A percentile compares a stretch with the other conserved stretches of the same genome.
phyloP scores from a whole-genome alignment of 768 basidiomycete species.

The Nidularia pulvinata region DNA sequence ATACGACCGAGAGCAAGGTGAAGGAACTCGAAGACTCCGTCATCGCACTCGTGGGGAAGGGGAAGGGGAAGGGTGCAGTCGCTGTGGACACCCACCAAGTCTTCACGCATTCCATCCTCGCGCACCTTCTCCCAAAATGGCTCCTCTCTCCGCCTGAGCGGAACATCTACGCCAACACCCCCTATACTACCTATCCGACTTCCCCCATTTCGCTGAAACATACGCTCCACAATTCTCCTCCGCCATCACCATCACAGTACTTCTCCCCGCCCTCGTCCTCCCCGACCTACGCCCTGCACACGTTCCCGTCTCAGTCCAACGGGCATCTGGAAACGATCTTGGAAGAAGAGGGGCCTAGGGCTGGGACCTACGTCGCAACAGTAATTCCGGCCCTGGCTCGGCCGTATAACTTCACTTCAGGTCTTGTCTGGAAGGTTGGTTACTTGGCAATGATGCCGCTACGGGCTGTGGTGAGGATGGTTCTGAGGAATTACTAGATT shows the following conservation, averaged over 20 bases:
- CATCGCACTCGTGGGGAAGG: background rate
- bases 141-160: background rate
- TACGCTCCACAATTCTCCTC: background rate
- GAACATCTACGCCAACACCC: background rate
- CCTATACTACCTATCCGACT: too few species aligned
- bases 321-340: background rate
- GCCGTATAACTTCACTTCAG: conserved; percentile 17
- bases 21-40: background rate
- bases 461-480: conserved; percentile 28
- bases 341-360: conserved; percentile 3
- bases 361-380: background rate
- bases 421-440: conserved; percentile 21
- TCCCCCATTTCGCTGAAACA: too few species aligned
- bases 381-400: conserved; percentile 6
- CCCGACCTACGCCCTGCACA: background rate
- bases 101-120: background rate
- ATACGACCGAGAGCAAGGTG: background rate
- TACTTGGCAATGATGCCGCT: conserved; percentile 26
- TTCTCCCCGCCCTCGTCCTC: background rate
- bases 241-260: background rate
- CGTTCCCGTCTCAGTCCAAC: too few species aligned
- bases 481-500: conserved; percentile 23
- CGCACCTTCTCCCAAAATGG: background rate
- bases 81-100: background rate
- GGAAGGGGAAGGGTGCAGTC: background rate